Conservation (phyloP, 257 asterid species). For the Anisodus tanguticus region DNA sequence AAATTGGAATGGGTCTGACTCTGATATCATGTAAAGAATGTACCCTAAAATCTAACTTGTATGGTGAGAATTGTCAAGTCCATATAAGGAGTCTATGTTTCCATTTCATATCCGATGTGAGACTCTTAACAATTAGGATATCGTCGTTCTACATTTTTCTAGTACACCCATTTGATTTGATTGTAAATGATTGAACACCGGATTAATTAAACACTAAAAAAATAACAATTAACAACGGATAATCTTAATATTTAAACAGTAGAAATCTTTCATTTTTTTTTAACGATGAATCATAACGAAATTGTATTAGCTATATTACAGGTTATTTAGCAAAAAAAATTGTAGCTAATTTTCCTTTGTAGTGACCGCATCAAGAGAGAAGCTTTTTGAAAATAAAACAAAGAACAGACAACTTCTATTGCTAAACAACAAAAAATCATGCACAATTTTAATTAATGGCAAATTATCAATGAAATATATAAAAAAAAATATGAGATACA, state of each 20-base stretch:
- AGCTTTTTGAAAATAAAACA: not conserved
- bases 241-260: not conserved
- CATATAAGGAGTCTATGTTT: too few species aligned
- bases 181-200: not conserved
- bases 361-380: not conserved
- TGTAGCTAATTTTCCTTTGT: not conserved
- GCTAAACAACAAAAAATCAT: too few species aligned
- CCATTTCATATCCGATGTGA: too few species aligned
- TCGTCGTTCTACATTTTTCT: not conserved
- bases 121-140: too few species aligned
- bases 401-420: too few species aligned
- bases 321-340: not conserved
- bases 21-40: too few species aligned
- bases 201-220: not conserved
- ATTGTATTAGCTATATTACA: not conserved
- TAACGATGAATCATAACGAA: not conserved
- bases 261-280: not conserved
- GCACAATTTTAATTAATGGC: too few species aligned
- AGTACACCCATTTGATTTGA: not conserved
- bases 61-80: too few species aligned
- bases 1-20: too few species aligned
- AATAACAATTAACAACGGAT: not conserved
- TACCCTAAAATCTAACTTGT: too few species aligned
- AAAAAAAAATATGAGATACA: too few species aligned
- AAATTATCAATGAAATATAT: too few species aligned